A percentile compares a stretch with the other conserved stretches of the same genome.
phyloP scores from a whole-genome alignment of 495 filamentous ascomycete species.

The Trichoderma reesei region DNA sequence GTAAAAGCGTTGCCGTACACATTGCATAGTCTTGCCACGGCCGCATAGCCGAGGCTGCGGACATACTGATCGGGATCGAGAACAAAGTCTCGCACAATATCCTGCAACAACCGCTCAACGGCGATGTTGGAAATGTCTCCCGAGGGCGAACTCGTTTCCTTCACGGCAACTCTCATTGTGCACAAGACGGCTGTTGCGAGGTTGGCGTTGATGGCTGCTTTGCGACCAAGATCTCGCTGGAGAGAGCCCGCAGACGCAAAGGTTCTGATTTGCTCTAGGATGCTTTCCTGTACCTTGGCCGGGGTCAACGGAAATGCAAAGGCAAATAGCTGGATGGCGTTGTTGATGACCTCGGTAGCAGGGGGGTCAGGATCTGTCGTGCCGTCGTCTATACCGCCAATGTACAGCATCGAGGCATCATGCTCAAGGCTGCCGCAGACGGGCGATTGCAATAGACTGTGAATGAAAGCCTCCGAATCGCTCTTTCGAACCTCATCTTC shows the following conservation, averaged over 20 bases:
- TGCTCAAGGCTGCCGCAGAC: conserved; percentile 79
- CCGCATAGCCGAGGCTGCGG: conserved; percentile 75
- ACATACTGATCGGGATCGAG: conserved; percentile 76
- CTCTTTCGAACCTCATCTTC: conserved; percentile 43
- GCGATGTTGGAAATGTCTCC: conserved; percentile 65
- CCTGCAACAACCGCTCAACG: conserved; percentile 81
- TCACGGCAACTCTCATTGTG: conserved; percentile 72
- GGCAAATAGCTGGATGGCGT: conserved; percentile 85
- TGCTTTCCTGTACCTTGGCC: conserved; percentile 87
- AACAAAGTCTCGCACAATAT: conserved; percentile 70
- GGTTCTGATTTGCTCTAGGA: conserved; percentile 83
- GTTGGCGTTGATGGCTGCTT: conserved; percentile 84
- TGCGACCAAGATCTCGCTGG: conserved; percentile 79
- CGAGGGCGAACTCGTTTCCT: conserved; percentile 59
- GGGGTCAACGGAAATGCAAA: conserved; percentile 80
- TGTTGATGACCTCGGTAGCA: conserved; percentile 85
- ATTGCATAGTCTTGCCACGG: conserved; percentile 82
- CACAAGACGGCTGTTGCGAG: conserved; percentile 71
- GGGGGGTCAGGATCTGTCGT: conserved; percentile 64
- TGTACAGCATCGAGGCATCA: conserved; percentile 77
- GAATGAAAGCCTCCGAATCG: conserved; percentile 54
- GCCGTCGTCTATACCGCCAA: conserved; percentile 33
- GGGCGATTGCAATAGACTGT: conserved; percentile 60
- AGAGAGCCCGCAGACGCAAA: conserved; percentile 69
- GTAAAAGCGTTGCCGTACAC: conserved; percentile 83